These are phyloP conservation scores for Clarireedia homoeocarpa DNA, from an alignment of 2,329 filamentous ascomycete genomes.

Conservation along the genomic window DNA sequence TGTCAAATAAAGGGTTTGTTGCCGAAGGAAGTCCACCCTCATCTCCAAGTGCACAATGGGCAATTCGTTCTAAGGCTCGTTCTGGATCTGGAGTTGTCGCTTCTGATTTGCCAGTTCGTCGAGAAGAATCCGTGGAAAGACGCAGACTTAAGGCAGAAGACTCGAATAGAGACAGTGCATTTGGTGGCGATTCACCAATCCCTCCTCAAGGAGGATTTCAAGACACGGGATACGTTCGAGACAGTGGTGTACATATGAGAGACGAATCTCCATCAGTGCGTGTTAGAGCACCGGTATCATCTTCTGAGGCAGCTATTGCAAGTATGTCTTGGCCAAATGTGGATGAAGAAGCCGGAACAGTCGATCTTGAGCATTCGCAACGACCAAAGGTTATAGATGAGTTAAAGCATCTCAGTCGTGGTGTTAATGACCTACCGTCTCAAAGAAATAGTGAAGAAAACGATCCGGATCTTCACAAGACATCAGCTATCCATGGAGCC, in stretches of 20 bases:
- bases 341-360: slow-evolving; percentile 38
- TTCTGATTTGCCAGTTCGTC: slow-evolving; percentile 22
- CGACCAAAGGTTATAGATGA: slow-evolving; percentile 14
- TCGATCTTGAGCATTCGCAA: slow-evolving; percentile 32
- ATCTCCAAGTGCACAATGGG: slow-evolving; percentile 1
- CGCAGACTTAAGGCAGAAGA: slow-evolving; percentile 10
- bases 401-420: slow-evolving; percentile 11
- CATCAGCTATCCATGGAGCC: slow-evolving; percentile 14
- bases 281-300: slow-evolving; percentile 22
- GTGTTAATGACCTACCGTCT: slow-evolving; percentile 11
- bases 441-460: slow-evolving; percentile 14
- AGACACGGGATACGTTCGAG: slow-evolving; percentile 28
- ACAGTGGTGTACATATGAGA: slow-evolving; percentile 50
- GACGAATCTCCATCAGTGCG: slow-evolving; percentile 33
- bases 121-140: slow-evolving; percentile 18
- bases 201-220: slow-evolving; percentile 27
- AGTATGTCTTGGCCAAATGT: slow-evolving; percentile 33
- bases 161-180: slow-evolving; percentile 42
- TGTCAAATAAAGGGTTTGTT: not conserved
- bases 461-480: slow-evolving; percentile 18
- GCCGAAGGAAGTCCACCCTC: not conserved
- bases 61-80: not conserved
- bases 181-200: slow-evolving; percentile 39
- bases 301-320: slow-evolving; percentile 30
- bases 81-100: slow-evolving; percentile 15